Evolutionary conservation across 1,284 basidiomycete species (phyloP).

Genomic region (Xerocomus amazonicus): DNA sequence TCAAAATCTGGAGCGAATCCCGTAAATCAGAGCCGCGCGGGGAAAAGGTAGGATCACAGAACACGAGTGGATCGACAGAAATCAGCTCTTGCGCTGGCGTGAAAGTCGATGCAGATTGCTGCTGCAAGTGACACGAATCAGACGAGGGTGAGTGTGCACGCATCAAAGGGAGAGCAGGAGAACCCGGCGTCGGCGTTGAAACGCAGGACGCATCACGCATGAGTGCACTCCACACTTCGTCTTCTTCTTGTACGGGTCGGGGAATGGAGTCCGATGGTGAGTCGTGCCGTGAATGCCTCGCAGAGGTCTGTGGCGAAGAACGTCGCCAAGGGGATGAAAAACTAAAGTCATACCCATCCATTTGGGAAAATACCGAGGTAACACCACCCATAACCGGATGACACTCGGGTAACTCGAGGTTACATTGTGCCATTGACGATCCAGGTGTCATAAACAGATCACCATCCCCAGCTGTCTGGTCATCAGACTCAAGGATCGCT

Average conservation of each 20-base stretch:
- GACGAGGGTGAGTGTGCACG: slow-evolving; percentile 4
- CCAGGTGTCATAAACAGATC: neutral
- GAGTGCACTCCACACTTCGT: slow-evolving; percentile 21
- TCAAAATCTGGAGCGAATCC: neutral
- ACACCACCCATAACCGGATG: neutral
- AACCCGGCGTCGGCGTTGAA: slow-evolving; percentile 10
- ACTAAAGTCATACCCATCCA: neutral
- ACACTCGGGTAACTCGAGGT: neutral
- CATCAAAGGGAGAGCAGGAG: neutral
- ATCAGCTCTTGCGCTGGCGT: neutral
- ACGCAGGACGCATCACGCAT: slow-evolving; percentile 9
- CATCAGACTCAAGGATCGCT: neutral
- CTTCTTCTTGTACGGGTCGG: slow-evolving; percentile 16
- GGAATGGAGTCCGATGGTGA: slow-evolving; percentile 12
- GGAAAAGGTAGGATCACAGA: slow-evolving; percentile 1
- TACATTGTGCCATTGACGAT: neutral
- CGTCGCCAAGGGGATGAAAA: slow-evolving; percentile 1
- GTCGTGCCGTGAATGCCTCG: neutral
- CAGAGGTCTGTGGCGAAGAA: neutral
- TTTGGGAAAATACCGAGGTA: neutral
- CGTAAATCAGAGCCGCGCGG: neutral
- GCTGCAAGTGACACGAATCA: neutral
- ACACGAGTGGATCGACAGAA: slow-evolving; percentile 13
- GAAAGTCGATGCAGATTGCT: neutral
- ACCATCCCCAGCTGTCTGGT: neutral